Base-by-base conservation (phyloP, 1,284 basidiomycete species). In the Phellopilus nigrolimitatus region DNA sequence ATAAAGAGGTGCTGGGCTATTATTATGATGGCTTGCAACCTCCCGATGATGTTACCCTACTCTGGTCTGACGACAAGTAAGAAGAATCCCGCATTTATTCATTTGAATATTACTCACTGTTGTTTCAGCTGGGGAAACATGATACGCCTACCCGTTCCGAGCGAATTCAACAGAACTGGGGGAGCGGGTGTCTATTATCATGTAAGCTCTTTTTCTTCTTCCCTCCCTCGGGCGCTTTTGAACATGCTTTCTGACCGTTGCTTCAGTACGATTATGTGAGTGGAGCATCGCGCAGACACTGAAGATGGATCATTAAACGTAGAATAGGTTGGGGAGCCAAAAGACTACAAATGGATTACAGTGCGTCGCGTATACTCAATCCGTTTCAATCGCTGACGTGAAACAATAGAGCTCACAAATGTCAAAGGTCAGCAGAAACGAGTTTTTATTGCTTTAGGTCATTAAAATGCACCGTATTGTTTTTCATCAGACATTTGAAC, bases 181-280 rank as follows among this genome's bases (percentile, higher is more conserved):
- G 83, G 82, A 30, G 78, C 80, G 24, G 82, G 81, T 36, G 76
- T 85, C 2, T 85, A 86, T 62, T 86, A 84, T 61, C 82, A 84
- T 59, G 79, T 79, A 56, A 56, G 74, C 63, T n/a, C 19, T 13
- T 8, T 34, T 44, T 8, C 31, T 36, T 21, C 27, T 9, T 39
- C 19, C 24, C 27, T 19, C 28, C 9, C 4, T n/a, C n/a, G n/a
- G n/a, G n/a, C n/a, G n/a, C n/a, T n/a, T 10, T 27, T 39, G 30
- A 39, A 48, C 42, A 21, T 44, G 25, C 46, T 30, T 27, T 12
- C 45, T 34, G 13, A 21, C 21, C n/a, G n/a, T 22, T 10, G 9
- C 45, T 34, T 19, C 53, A 75, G 71, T 63, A 76, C 49, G 76
- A 78, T 61, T 77, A 73, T 61, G 74, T 74, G 54, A 45, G 66